Conservation (phyloP, 495 filamentous ascomycete genomes). For the Tuber magnatum region DNA sequence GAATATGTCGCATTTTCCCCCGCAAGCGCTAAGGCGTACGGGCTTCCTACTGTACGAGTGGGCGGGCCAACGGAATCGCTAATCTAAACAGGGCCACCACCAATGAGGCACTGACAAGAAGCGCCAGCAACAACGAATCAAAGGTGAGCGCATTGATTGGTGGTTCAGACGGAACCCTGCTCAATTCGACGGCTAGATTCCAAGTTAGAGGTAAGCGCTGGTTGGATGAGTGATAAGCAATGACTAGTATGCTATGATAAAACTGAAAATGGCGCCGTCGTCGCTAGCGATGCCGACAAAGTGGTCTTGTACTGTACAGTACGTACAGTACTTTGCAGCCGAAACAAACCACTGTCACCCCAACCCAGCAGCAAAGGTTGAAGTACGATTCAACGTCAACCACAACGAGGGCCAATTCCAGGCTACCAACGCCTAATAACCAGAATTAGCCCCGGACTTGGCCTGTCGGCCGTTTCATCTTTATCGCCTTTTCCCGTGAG, state of each 20-base stretch:
- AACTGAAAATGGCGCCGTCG: constrained; percentile 5
- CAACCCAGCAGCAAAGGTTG: constrained; percentile 13
- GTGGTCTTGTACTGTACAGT: constrained; percentile 43
- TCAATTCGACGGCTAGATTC: constrained; percentile 22
- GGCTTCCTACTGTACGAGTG: constrained; percentile 35
- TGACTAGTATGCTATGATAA: too few relatives aligned
- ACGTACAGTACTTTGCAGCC: constrained; percentile 45
- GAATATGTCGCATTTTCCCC: constrained; percentile 43
- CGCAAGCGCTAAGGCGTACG: constrained; percentile 43
- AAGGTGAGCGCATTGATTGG: constrained; percentile 23
- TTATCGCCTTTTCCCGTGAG: constrained; percentile 46
- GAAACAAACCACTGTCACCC: constrained; percentile 44
- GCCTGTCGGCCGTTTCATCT: constrained; percentile 44
- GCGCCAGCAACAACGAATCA: not conserved
- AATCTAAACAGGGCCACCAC: constrained; percentile 8
- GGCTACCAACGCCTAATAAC: constrained; percentile 43
- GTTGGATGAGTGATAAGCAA: not conserved
- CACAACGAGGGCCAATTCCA: constrained; percentile 32
- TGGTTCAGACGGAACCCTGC: constrained; percentile 9
- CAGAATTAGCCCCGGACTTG: constrained; percentile 41
- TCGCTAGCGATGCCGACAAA: constrained; percentile 25
- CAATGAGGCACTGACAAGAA: constrained; percentile 4
- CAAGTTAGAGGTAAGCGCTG: constrained; percentile 11
- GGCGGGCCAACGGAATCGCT: constrained; percentile 9
- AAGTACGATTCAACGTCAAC: constrained; percentile 38